phyloP scores from a whole-genome alignment of 805 yeast species.

The Candida glaebosa region DNA sequence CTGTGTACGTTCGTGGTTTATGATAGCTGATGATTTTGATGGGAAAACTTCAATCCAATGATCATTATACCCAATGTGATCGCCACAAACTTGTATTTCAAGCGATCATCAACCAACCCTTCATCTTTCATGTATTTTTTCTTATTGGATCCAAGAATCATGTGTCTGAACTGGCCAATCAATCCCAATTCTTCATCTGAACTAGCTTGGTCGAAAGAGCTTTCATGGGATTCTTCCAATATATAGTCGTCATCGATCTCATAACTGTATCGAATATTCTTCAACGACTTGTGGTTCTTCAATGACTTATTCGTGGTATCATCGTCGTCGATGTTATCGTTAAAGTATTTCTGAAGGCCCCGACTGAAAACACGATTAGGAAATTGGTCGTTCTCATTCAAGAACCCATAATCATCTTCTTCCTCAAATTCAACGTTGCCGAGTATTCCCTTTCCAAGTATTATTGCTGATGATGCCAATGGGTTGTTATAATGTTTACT shows the following conservation, averaged over 20 bases:
- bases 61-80: slow-evolving; percentile 41
- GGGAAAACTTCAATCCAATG: slow-evolving; percentile 36
- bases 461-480: neutral
- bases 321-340: slow-evolving; percentile 12
- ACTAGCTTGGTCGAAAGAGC: neutral
- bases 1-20: neutral
- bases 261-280: slow-evolving; percentile 7
- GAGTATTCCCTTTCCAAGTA: slow-evolving; percentile 5
- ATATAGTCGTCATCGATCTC: slow-evolving; percentile 1
- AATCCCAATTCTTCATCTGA: slow-evolving; percentile 23
- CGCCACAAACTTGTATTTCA: slow-evolving; percentile 40
- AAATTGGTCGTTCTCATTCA: slow-evolving; percentile 23
- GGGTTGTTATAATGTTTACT: slow-evolving; percentile 14
- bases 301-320: slow-evolving; percentile 13
- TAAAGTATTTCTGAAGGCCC: slow-evolving; percentile 23
- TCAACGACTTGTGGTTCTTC: slow-evolving; percentile 4
- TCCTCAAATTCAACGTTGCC: slow-evolving; percentile 8
- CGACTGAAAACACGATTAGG: slow-evolving; percentile 24
- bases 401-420: slow-evolving; percentile 30
- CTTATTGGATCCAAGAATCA: slow-evolving; percentile 24
- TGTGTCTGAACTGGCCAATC: slow-evolving; percentile 32
- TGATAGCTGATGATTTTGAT: slow-evolving; percentile 8
- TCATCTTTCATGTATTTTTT: slow-evolving; percentile 12
- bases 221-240: neutral
- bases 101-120: slow-evolving; percentile 34